These are phyloP conservation scores for Camelina laxa DNA, from an alignment of 345 rosid species.

Conservation along the genomic window DNA sequence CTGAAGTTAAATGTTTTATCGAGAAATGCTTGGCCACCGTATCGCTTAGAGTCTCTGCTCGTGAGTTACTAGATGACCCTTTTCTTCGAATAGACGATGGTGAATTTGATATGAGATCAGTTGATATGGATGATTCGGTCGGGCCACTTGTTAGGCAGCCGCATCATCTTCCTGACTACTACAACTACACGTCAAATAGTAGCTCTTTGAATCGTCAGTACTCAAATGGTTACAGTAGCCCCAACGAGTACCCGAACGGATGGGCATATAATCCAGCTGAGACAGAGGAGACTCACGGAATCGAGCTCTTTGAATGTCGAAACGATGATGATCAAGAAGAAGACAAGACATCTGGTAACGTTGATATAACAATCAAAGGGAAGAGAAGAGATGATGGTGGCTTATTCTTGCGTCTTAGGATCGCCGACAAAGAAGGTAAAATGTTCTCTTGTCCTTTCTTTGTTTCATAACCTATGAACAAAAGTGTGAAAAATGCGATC, in stretches of 20 bases:
- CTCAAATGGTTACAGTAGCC: constrained; percentile 55
- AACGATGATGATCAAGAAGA: constrained; percentile 51
- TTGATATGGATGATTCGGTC: constrained; percentile 53
- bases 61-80: constrained; percentile 87
- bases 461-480: neutral
- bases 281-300: constrained; percentile 66
- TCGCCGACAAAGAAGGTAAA: constrained; percentile 88
- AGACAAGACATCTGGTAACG: constrained; percentile 66
- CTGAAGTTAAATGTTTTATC: constrained; percentile 81
- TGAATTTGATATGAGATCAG: constrained; percentile 57
- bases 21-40: constrained; percentile 96
- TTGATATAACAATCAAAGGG: constrained; percentile 87
- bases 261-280: constrained; percentile 70
- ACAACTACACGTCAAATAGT: constrained; percentile 37
- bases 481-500: neutral
- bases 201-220: constrained; percentile 53
- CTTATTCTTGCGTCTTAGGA: constrained; percentile 80
- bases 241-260: constrained; percentile 45
- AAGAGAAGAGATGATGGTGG: constrained; percentile 72
- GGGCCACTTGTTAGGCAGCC: constrained; percentile 64
- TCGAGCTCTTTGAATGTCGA: constrained; percentile 71
- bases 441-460: neutral
- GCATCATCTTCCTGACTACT: constrained; percentile 45
- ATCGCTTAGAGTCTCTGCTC: constrained; percentile 86
- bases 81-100: constrained; percentile 71